Evolutionary conservation across 2,329 filamentous ascomycete genomes (phyloP).

Genomic region (Juglanconis oblonga): DNA sequence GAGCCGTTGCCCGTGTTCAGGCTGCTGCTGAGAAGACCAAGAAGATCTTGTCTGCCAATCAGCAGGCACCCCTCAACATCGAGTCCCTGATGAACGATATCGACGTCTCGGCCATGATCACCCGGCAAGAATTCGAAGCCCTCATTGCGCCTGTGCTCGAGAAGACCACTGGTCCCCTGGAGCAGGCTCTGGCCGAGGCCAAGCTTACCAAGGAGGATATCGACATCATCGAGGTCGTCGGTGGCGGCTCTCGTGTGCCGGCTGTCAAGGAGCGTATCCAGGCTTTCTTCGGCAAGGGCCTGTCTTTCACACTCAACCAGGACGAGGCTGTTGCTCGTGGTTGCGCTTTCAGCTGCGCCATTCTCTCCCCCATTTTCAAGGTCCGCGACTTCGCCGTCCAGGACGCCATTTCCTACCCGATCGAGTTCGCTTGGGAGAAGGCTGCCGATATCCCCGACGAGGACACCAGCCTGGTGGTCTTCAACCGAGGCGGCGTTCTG

Average conservation of each 20-base stretch:
- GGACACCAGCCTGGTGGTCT: slow-evolving; percentile 94
- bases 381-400: slow-evolving; percentile 97
- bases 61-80: slow-evolving; percentile 88
- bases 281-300: slow-evolving; percentile 84
- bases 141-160: slow-evolving; percentile 81
- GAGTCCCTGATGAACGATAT: slow-evolving; percentile 98
- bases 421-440: slow-evolving; percentile 99
- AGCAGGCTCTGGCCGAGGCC: slow-evolving; percentile 91
- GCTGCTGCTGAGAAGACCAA: slow-evolving; percentile 95
- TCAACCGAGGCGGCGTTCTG: slow-evolving; percentile 95
- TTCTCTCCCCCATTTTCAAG: slow-evolving; percentile 95
- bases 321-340: slow-evolving; percentile 96
- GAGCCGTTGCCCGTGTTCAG: slow-evolving; percentile 82
- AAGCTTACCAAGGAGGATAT: slow-evolving; percentile 91
- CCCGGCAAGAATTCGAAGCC: slow-evolving; percentile 89
- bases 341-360: slow-evolving; percentile 95
- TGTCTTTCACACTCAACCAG: slow-evolving; percentile 97
- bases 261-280: slow-evolving; percentile 86
- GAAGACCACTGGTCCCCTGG: slow-evolving; percentile 70
- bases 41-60: slow-evolving; percentile 96
- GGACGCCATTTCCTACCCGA: slow-evolving; percentile 96
- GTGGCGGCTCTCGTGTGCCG: slow-evolving; percentile 91
- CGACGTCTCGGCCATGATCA: slow-evolving; percentile 85
- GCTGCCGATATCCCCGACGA: slow-evolving; percentile 97
- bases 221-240: slow-evolving; percentile 88